Evolutionary conservation across 2,329 filamentous ascomycete species (phyloP).

Genomic region (Colletotrichum gigasporum): DNA sequence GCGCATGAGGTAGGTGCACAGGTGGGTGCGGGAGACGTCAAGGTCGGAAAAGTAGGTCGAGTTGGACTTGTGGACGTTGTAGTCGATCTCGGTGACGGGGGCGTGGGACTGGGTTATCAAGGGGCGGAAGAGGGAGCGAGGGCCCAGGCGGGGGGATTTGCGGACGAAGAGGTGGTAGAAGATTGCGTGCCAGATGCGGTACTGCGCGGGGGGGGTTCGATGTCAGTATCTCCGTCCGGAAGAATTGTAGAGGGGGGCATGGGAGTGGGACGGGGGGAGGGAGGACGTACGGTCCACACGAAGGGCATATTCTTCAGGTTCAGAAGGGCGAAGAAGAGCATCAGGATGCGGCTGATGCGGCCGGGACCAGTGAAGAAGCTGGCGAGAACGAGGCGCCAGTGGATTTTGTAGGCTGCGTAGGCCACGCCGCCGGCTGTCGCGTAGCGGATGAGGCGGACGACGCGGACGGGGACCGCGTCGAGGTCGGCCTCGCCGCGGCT

Average conservation of each 20-base stretch:
- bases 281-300: constrained; percentile 75
- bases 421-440: constrained; percentile 51
- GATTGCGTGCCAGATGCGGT: constrained; percentile 68
- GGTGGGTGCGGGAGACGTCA: constrained; percentile 83
- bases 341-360: constrained; percentile 59
- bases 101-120: constrained; percentile 73
- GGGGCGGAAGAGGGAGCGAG: constrained; percentile 77
- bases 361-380: constrained; percentile 64
- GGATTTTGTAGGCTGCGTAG: constrained; percentile 56
- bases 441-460: constrained; percentile 47
- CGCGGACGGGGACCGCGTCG: constrained; percentile 35
- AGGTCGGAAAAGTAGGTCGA: constrained; percentile 89
- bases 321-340: constrained; percentile 64
- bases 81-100: constrained; percentile 82
- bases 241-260: not conserved
- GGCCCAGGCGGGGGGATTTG: constrained; percentile 57
- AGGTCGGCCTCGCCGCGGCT: constrained; percentile 35
- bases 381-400: constrained; percentile 49
- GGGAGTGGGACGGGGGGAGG: not conserved
- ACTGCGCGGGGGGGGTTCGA: constrained; percentile 44
- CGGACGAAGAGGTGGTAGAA: constrained; percentile 62
- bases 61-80: constrained; percentile 86
- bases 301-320: constrained; percentile 82
- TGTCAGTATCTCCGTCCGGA: not conserved
- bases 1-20: constrained; percentile 75